Conservation (phyloP, 768 basidiomycete species). For the Fibroporia radiculosa region DNA sequence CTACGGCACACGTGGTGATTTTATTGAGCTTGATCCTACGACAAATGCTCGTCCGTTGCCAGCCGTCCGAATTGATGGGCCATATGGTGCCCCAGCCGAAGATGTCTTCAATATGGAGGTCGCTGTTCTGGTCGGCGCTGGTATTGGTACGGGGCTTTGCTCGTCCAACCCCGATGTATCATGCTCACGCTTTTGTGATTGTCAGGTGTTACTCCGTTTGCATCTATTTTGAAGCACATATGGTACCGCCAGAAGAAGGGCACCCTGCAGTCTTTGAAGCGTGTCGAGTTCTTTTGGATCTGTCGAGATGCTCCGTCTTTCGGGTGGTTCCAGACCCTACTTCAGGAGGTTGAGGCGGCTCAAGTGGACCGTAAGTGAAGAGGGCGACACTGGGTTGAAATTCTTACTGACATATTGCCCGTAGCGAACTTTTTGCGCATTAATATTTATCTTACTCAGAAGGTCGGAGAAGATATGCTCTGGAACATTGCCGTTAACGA, state of each 20-base stretch:
- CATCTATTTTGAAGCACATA: constrained; percentile 90
- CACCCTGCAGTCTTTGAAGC: constrained; percentile 68
- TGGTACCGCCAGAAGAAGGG: constrained; percentile 87
- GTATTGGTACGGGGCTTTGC: constrained; percentile 59
- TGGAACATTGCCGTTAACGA: constrained; percentile 91
- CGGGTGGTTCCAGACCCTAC: constrained; percentile 90
- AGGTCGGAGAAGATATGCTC: constrained; percentile 78
- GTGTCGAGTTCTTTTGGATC: constrained; percentile 94
- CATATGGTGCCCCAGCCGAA: constrained; percentile 90
- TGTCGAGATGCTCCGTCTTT: constrained; percentile 95
- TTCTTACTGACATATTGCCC: not conserved
- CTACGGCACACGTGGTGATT: constrained; percentile 59
- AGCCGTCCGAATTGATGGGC: constrained; percentile 74
- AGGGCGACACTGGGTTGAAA: not conserved
- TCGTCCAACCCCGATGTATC: not conserved
- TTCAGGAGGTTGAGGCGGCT: constrained; percentile 82
- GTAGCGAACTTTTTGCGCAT: constrained; percentile 88
- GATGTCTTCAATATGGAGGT: constrained; percentile 84
- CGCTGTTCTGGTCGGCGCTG: constrained; percentile 87
- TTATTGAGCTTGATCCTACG: constrained; percentile 64
- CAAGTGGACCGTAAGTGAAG: constrained; percentile 75
- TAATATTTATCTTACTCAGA: constrained; percentile 85
- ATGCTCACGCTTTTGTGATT: not conserved
- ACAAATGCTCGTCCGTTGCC: constrained; percentile 51
- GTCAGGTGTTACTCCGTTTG: constrained; percentile 86